Base-by-base conservation (phyloP, 345 rosid genomes). In the Syzygium grande region DNA sequence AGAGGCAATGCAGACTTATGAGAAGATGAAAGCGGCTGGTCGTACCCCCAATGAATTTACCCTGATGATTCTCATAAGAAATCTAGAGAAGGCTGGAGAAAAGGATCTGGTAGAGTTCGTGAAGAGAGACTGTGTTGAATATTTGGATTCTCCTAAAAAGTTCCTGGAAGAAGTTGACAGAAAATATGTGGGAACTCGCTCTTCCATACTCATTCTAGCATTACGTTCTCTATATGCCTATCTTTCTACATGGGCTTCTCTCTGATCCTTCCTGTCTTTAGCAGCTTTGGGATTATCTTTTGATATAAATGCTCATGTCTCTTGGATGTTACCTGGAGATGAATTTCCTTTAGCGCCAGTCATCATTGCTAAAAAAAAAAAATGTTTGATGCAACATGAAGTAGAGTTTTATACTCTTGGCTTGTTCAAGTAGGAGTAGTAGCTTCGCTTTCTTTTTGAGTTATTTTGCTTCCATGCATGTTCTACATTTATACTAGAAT, bases 1-100 rank as follows among this genome's bases (percentile, higher is more conserved):
- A 41, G 92, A 93, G 92, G 96, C 96, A 53, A 91, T 94, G 93
- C 91, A 91, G 86, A 92, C 86, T 9, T 93, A 93, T 27, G 89
- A 84, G 61, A 86, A 51, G 34, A 90, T 93, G 90, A 94, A 94
- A 88, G 90, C 80, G 43, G 91, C 93, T 30, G 94, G 94, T 15
- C 91, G 94, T 88, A 46, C 52, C 11, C 95, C 95, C 0, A 90
- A 93, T 84, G 90, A 91, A 63, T 89, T 93, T 52, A 94, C 96
- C 78, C 89, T 93, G 52, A 91, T 91, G 58, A 92, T 93, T 84
- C 89, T 93, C 92, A 92, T 94, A 79, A 92, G 94, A 89, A 91
- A 91, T 88, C 95, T 94, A 46, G 91, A 91, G 87, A 91, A 88
- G 38, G 92, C 90, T 9, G 93, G 94, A 86, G 92, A 92, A 86